phyloP scores from a whole-genome alignment of 2,329 filamentous ascomycete species.

The Colletotrichum aenigma region DNA sequence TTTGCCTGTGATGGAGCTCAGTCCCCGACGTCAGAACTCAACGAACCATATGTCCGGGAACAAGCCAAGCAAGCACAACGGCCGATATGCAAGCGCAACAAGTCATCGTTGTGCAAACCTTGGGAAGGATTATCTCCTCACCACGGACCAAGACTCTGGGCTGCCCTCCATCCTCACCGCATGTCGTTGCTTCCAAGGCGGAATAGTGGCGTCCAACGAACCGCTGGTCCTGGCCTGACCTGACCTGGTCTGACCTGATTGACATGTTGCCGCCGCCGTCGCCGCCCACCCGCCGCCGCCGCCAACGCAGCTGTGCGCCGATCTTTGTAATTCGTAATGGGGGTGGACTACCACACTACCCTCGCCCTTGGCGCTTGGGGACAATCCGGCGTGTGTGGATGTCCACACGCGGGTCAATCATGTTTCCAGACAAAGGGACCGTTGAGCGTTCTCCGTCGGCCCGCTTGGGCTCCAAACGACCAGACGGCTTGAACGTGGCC shows the following conservation, averaged over 20 bases:
- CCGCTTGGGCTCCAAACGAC: conserved; percentile 11
- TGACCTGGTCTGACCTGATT: neutral
- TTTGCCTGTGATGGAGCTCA: neutral
- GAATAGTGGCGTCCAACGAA: neutral
- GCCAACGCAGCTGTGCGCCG: neutral
- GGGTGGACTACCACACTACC: neutral
- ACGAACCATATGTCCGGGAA: conserved; percentile 5
- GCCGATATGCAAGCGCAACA: neutral
- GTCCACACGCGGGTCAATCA: neutral
- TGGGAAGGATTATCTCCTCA: neutral
- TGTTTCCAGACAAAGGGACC: conserved; percentile 13
- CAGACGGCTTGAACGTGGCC: conserved; percentile 13
- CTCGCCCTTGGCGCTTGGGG: conserved; percentile 11
- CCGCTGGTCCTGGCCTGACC: neutral
- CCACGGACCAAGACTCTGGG: conserved; percentile 11
- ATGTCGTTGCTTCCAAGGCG: neutral
- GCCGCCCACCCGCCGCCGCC: neutral
- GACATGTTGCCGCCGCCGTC: conserved; percentile 10
- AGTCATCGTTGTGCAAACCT: neutral
- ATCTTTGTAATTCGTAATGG: neutral
- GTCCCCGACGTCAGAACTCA: conserved; percentile 7
- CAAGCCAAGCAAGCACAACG: neutral
- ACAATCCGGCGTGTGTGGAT: neutral
- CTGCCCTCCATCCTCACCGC: neutral
- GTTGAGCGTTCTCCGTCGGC: conserved; percentile 15